Percentiles rank a stretch among this genome's conserved stretches.
These are phyloP conservation scores for Dactylellina cionopaga DNA, from an alignment of 2,329 filamentous ascomycete genomes.

Conservation along the genomic window DNA sequence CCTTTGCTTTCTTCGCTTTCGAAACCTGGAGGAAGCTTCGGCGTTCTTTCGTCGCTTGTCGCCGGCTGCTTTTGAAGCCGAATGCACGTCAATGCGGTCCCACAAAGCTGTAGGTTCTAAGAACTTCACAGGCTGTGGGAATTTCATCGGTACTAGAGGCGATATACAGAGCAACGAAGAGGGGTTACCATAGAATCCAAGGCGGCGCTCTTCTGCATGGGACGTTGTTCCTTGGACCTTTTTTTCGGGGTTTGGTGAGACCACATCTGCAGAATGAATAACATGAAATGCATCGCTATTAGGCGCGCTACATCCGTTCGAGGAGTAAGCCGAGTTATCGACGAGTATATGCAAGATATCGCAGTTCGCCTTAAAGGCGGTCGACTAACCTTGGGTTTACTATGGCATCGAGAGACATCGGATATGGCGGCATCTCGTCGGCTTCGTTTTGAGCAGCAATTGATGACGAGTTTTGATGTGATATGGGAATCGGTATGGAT, in stretches of 20 bases:
- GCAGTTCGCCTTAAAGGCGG: slow-evolving; percentile 1
- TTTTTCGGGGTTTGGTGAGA: not conserved
- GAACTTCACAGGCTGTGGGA: slow-evolving; percentile 1
- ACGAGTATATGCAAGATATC: slow-evolving; percentile 2
- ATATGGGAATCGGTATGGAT: too few species aligned
- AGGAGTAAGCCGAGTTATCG: not conserved
- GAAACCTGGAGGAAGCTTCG: too few species aligned
- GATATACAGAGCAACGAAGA: not conserved
- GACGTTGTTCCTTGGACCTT: not conserved
- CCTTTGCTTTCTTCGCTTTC: too few species aligned
- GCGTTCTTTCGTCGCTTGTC: too few species aligned
- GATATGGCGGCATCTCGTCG: too few species aligned
- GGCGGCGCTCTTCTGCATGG: not conserved
- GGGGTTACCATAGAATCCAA: not conserved
- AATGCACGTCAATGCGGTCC: too few species aligned
- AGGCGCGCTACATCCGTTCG: not conserved
- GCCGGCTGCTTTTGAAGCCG: too few species aligned
- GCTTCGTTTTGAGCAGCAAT: too few species aligned
- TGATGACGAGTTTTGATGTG: too few species aligned
- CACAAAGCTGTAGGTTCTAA: too few species aligned
- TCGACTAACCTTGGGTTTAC: too few species aligned
- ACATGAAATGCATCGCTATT: slow-evolving; percentile 1
- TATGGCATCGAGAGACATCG: too few species aligned
- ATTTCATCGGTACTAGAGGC: not conserved
- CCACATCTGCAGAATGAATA: slow-evolving; percentile 1